phyloP scores from a whole-genome alignment of 2,329 filamentous ascomycete genomes.

The Fusarium dlaminii region DNA sequence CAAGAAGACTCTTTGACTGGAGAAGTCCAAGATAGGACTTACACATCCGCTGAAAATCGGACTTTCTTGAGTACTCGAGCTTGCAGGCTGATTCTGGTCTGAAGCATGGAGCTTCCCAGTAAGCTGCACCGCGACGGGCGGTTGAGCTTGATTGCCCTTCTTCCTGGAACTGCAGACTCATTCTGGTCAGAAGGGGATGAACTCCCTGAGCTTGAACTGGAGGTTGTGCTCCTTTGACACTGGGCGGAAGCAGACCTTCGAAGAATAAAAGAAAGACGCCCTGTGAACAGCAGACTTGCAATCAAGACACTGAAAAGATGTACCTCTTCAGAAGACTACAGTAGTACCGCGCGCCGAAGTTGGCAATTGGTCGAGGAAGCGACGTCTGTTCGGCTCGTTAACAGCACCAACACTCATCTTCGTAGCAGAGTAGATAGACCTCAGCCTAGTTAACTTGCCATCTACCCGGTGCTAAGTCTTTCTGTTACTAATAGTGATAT shows the following conservation, averaged over 20 bases:
- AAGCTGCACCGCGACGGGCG: neutral
- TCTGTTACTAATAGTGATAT: too few species aligned
- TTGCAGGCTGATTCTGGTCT: neutral
- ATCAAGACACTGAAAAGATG: neutral
- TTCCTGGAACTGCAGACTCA: neutral
- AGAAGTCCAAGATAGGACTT: neutral
- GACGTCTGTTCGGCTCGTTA: too few species aligned
- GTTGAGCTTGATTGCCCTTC: neutral
- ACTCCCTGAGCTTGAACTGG: neutral
- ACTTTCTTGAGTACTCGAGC: neutral
- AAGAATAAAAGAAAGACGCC: neutral
- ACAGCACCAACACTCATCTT: too few species aligned
- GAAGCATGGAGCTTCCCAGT: neutral
- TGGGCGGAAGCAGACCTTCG: neutral
- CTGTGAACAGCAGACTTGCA: neutral
- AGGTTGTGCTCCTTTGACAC: neutral
- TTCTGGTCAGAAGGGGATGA: neutral
- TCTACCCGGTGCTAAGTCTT: too few species aligned
- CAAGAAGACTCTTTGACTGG: neutral
- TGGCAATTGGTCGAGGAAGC: neutral
- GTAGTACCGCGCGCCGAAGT: neutral
- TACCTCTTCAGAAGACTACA: neutral
- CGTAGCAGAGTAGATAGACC: too few species aligned
- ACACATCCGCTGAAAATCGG: neutral
- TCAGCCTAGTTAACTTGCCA: too few species aligned